These are phyloP conservation scores for Erodium trifolium DNA, from an alignment of 441 rosid genomes.

Conservation along the genomic window DNA sequence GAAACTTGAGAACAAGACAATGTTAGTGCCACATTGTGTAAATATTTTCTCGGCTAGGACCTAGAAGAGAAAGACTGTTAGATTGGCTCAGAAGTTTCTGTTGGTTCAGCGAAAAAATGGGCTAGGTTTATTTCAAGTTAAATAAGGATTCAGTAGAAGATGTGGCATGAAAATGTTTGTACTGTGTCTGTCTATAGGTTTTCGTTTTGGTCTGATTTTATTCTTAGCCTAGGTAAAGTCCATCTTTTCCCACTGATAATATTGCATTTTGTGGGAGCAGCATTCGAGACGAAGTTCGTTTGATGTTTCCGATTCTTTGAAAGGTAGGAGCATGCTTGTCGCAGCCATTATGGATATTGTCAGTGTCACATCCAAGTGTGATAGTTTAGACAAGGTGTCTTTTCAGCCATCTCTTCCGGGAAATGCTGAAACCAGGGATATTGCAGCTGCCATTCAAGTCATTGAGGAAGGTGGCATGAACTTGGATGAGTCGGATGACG, in stretches of 20 bases:
- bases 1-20: too few relatives aligned
- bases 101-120: too few relatives aligned
- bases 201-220: neutral
- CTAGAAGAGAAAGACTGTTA: too few relatives aligned
- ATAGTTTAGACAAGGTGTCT: constrained; percentile 43
- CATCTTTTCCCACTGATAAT: constrained; percentile 47
- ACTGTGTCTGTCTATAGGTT: too few relatives aligned
- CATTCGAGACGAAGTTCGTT: constrained; percentile 90
- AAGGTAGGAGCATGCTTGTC: constrained; percentile 99
- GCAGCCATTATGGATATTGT: constrained; percentile 89
- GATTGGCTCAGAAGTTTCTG: too few relatives aligned
- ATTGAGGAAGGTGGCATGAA: constrained; percentile 86
- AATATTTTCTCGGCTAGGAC: too few relatives aligned
- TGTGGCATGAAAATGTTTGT: too few relatives aligned
- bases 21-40: too few relatives aligned
- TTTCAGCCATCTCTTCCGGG: constrained; percentile 55
- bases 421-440: constrained; percentile 79
- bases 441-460: constrained; percentile 81
- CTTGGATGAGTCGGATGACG: constrained; percentile 44
- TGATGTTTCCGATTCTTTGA: constrained; percentile 91
- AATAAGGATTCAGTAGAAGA: too few relatives aligned
- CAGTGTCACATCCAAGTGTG: constrained; percentile 66
- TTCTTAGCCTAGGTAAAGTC: constrained; percentile 6
- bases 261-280: constrained; percentile 88
- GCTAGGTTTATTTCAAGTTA: too few relatives aligned